Evolutionary conservation across 352 stramenopile species (phyloP), one percentile per base, ranked within the genome.

Genomic region (Phytophthora lateralis): DNA sequence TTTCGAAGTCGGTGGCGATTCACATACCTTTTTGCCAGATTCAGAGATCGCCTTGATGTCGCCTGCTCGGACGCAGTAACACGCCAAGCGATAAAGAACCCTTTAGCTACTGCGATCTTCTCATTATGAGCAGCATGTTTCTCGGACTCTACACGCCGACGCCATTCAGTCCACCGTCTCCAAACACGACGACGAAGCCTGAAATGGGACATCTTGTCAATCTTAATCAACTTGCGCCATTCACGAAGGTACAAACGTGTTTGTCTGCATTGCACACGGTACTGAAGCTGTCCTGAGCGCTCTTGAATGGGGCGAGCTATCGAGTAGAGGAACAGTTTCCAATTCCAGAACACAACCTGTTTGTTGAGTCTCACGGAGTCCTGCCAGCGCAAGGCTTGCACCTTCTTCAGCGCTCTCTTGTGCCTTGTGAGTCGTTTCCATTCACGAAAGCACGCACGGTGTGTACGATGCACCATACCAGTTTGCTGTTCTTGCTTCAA

Each of bases 1-100:
- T 91, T 92, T 6, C 78, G 78, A 26, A 91, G 61, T 0, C 74
- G 66, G 3, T 75, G 63, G 18, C 86, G 85, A 27, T 85, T 86
- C 3, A 90, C 66, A 57, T 89, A 88, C 5, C 85, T 58, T 27
- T 79, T 82, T 1, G 79, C 82, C 2, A 93, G 30, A 7, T 53
- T 79, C 1, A 91, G 48, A 3, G 85, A 77, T 10, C 85, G 60
- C 42, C 76, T 68, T 11, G 56, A 75, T 6, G 64, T 64, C 0
- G 73, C 55, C 47, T 62, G 63, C 15, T 89, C 75, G 2, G 57
- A 63, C 9, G 75, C 71, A 7, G 69, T 68, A 6, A 32, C 9
- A 15, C 60, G 65, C 87, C 87, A 95, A 6, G 61, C 73, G 20
- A 17, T 6, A 20, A 92, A 84, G 17, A 70, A 62, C 1, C 24